These are phyloP conservation scores for Rhizopogon rudus DNA, from an alignment of 768 basidiomycete species.

Conservation along the genomic window DNA sequence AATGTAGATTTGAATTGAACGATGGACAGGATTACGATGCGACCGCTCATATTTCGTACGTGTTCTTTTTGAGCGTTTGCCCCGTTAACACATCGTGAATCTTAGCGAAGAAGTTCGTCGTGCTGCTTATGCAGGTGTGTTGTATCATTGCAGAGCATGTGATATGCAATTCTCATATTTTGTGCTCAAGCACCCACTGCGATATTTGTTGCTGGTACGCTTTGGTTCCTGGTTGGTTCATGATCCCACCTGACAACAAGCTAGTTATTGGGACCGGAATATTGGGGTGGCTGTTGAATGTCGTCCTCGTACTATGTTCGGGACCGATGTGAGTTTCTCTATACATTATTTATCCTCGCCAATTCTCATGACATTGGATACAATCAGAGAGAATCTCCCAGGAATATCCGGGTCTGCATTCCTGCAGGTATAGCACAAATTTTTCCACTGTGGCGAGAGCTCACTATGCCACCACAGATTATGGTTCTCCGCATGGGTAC, in stretches of 20 bases:
- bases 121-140: slow-evolving; percentile 68
- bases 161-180: background rate
- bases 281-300: slow-evolving; percentile 84
- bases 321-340: slow-evolving; percentile 54
- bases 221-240: background rate
- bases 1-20: background rate
- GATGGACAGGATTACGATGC: slow-evolving; percentile 67
- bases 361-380: background rate
- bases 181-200: slow-evolving; percentile 42
- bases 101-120: slow-evolving; percentile 72
- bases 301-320: slow-evolving; percentile 81
- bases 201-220: slow-evolving; percentile 50
- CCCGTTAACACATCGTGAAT: background rate
- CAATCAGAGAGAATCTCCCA: slow-evolving; percentile 53
- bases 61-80: slow-evolving; percentile 5
- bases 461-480: slow-evolving; percentile 41
- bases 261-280: slow-evolving; percentile 70
- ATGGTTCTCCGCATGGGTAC: slow-evolving; percentile 74
- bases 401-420: slow-evolving; percentile 70
- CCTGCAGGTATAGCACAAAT: slow-evolving; percentile 43
- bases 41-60: slow-evolving; percentile 78
- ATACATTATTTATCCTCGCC: background rate
- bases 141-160: slow-evolving; percentile 21
- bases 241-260: background rate
- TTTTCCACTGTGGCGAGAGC: background rate